These are phyloP conservation scores for slime mould (Dictyostelium discoideum) DNA, from an alignment of 78 protist species.

Conservation along the genomic window dicty_2.7 NC_007090.3:3439501-3440000, in stretches of 20 bases:
- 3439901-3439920: slow-evolving; percentile 41
- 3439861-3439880: slow-evolving; percentile 50
- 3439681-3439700: background rate
- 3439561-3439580: background rate
- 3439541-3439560: background rate
- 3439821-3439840: slow-evolving; percentile 16
- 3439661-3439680: slow-evolving; percentile 36
- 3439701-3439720: background rate
- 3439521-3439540: background rate
- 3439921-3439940: background rate
- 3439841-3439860: slow-evolving; percentile 9
- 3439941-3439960: slow-evolving; percentile 13
- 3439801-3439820: slow-evolving; percentile 1
- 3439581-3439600: background rate
- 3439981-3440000: slow-evolving; percentile 34
- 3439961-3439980: background rate
- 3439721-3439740: slow-evolving; percentile 27
- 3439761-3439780: slow-evolving; percentile 56
- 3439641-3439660: slow-evolving; percentile 50
- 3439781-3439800: slow-evolving; percentile 70
- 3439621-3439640: background rate
- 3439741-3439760: slow-evolving; percentile 36
- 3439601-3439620: background rate
- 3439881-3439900: background rate
- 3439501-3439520: slow-evolving; percentile 46